Base-by-base conservation (phyloP, 768 basidiomycete genomes). In the Clathrus columnatus region DNA sequence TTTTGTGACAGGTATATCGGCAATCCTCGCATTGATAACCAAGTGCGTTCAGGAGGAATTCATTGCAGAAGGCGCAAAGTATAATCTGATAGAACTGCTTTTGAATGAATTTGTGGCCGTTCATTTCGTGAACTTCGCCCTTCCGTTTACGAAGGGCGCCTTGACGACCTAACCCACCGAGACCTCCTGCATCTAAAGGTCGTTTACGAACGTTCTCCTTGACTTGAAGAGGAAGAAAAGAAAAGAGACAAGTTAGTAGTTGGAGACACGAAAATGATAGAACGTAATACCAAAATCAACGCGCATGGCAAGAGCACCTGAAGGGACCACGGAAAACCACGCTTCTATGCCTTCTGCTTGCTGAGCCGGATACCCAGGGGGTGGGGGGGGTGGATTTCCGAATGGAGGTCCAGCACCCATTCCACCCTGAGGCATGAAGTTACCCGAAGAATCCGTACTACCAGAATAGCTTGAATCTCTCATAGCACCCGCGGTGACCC, bases 1-100 rank as follows among this genome's bases (percentile, higher is more conserved):
- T 95, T 77, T 94, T 95, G 78, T 99, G 96, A 70, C 96, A 99
- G 2, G 91, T 92, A 69, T 98, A 99, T 59, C 92, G 85, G 69
- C 96, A 99, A 67, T 99, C 96, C 65, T 98, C 96, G 75, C 96
- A 99, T 72, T 97, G 95, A 70, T 93, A 96, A n/a, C 96, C 96
- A 57, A 87, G 77, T 1, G 92, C 95, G 59, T 98, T 97, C 68
- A 97, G 87, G 56, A 99, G 76, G 74, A 99, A 98, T 64, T 98
- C 95, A 71, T 82, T 85, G 74, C 96, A 99, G 70, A 96, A 91
- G 2, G 96, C 96, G 68, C 96, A 99, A 51, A 97, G 79, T 78
- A 99, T 96, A 66, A 98, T 83, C 68, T 97, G 94, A 69, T 96
- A 98, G 75, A 99, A 99, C 70, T 98, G 96, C 46, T 85, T 82